Evolutionary conservation across 1,284 basidiomycete species (phyloP), one percentile per base, ranked within the genome.

Genomic region (Malassezia brasiliensis): DNA sequence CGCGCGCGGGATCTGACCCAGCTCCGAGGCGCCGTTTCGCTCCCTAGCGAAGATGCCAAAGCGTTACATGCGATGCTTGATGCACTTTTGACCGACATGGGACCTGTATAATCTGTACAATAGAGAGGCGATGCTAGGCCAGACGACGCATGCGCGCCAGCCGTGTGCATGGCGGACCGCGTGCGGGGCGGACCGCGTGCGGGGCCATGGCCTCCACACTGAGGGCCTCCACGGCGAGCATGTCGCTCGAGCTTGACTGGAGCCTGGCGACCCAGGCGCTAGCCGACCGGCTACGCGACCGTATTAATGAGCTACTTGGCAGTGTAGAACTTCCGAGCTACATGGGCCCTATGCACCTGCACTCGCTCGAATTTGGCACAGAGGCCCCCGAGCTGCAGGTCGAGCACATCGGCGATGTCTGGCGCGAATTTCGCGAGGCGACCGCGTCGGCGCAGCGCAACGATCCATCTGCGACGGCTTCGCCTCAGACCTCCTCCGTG

Each of bases 391-490:
- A 91, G 58, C 81, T 94, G 36, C 86, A 93, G 73, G 81, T 98
- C 55, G 83, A 88, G 54, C 90, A 96, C 76, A 78, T 98, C 55
- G 81, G 88, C 46, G 90, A 96, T 77, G 88, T 96, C 53, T 90
- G 93, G 78, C 84, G 84, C 37, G 90, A 93, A 71, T 96, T 96
- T 70, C 61, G 62, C 34, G 34, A 59, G 47, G 25, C 46, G 12
- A 42, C 10, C 22, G 25, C 31, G 25, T 8, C 15, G 8, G 34
- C 28, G 9, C 32, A 37, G 34, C 53, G 17, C 14, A 35, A n/a
- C 6, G 50, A 52, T 5, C 11, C 30, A 14, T n/a, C 12, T 3
- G 25, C 39, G 5, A 15, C 36, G 19, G 12, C n/a, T 8, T 8
- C 31, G 25, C 32, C 44, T 4, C 37, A 32, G 12, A 8, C n/a